Conservation (phyloP, 164 flowering plant species). For the Pachysandra terminalis region DNA sequence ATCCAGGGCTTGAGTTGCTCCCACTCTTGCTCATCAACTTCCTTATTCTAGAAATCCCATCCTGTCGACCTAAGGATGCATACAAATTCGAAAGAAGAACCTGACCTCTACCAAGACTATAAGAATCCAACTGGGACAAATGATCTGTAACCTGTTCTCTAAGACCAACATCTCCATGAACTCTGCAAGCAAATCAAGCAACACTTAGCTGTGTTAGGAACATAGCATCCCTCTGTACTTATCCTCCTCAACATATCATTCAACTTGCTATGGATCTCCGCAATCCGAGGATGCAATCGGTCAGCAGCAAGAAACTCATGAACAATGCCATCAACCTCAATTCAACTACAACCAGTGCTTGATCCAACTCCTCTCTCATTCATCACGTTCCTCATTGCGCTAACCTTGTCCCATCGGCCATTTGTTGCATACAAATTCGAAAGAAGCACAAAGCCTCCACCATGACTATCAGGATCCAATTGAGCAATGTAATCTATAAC, state of each 20-base stretch:
- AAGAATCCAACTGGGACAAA: slow-evolving; percentile 21
- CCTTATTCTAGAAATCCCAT: slow-evolving; percentile 15
- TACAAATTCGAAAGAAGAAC: slow-evolving; percentile 43
- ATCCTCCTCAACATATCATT: too few relatives aligned
- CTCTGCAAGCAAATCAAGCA: too few relatives aligned
- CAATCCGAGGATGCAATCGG: slow-evolving; percentile 30
- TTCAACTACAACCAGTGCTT: slow-evolving; percentile 40
- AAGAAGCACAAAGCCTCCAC: slow-evolving; percentile 41
- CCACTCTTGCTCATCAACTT: slow-evolving; percentile 10
- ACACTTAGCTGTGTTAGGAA: too few relatives aligned
- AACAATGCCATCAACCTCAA: slow-evolving; percentile 32
- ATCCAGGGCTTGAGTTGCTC: slow-evolving; percentile 16
- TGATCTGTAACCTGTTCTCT: slow-evolving; percentile 33
- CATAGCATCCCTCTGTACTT: too few relatives aligned
- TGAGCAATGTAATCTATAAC: slow-evolving; percentile 27
- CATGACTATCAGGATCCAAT: slow-evolving; percentile 14
- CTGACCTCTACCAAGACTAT: slow-evolving; percentile 24
- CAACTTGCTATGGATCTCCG: too few relatives aligned
- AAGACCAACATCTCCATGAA: slow-evolving; percentile 33
- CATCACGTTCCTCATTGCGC: slow-evolving; percentile 30
- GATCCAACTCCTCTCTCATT: slow-evolving; percentile 17
- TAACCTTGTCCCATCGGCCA: slow-evolving; percentile 37
- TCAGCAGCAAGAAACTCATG: slow-evolving; percentile 42
- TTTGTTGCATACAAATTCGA: slow-evolving; percentile 51
- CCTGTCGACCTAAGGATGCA: slow-evolving; percentile 13